A percentile compares a stretch with the other conserved stretches of the same genome.
Conservation (phyloP, 2,329 filamentous ascomycete species). For the Lachnellula arida region DNA sequence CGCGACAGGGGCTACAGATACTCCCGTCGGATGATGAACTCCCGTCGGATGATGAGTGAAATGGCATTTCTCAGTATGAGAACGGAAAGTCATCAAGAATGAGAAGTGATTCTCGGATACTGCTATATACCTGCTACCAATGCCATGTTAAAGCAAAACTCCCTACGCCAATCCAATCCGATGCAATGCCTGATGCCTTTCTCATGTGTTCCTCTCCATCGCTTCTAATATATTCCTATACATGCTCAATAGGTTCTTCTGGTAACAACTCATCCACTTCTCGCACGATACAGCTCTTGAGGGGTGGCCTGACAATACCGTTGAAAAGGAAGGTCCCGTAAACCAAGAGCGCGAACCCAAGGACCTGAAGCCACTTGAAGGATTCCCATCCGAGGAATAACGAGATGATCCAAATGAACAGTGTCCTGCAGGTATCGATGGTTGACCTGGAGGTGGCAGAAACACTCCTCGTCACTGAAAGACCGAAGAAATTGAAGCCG, state of each 20-base stretch:
- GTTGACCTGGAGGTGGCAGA: slow-evolving; percentile 91
- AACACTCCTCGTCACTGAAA: slow-evolving; percentile 84
- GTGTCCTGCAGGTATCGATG: slow-evolving; percentile 93
- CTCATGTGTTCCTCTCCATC: not conserved
- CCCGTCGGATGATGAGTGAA: not conserved
- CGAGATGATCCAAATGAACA: slow-evolving; percentile 97
- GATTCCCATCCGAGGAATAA: slow-evolving; percentile 92
- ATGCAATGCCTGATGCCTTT: not conserved
- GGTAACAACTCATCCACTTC: slow-evolving; percentile 64
- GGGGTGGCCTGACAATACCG: slow-evolving; percentile 79
- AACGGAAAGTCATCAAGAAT: not conserved
- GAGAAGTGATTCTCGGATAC: not conserved
- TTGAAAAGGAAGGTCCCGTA: slow-evolving; percentile 98
- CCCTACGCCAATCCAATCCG: not conserved
- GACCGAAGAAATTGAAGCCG: slow-evolving; percentile 97
- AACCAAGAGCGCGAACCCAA: slow-evolving; percentile 82
- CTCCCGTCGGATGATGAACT: no score
- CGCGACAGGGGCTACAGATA: not conserved
- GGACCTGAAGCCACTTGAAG: slow-evolving; percentile 95
- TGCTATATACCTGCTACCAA: not conserved
- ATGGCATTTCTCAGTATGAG: not conserved
- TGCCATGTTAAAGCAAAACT: not conserved
- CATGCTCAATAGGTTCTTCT: slow-evolving; percentile 79
- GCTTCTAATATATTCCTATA: slow-evolving; percentile 4
- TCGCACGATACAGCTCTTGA: slow-evolving; percentile 59